Base-by-base conservation (phyloP, 2,329 filamentous ascomycete species). In the Microcyclosporella mali region DNA sequence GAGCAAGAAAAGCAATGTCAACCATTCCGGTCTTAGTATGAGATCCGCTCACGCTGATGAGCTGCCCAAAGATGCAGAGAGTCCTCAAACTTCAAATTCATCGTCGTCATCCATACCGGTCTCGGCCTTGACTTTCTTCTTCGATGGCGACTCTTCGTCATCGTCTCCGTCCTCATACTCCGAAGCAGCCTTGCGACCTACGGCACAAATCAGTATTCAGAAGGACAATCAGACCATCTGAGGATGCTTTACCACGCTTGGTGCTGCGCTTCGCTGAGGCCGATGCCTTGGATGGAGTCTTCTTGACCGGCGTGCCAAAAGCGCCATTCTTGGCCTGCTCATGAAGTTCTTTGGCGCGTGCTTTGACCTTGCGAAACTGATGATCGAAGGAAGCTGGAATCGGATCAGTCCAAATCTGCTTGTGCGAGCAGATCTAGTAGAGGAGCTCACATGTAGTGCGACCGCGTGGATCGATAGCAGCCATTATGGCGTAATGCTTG, bases 401-500 rank as follows among this genome's bases (percentile, higher is more conserved):
- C 6, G 4, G 21, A 25, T 25, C 21, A 25, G 21, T 25, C 9
- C 6, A 25, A 9, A 4, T 25, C 21, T 25, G 21, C 21, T 25
- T 25, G 9, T 25, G 21, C 6, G 21, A 25, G 9, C 9, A 7
- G 6, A 25, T 9, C 21, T 25, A 6, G 21, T 25, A 6, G 4
- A 9, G 21, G 21, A 25, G n/a, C 21, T 25, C 18, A 27, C 31
- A 27, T 6, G 27, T 33, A 4, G 47, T 29, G 17, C 39, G 44
- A 30, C 49, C 46, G 1, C 31, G 50, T 30, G 56, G 53, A 34
- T 59, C 56, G 9, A 60, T 37, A 3, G 34, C 30, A 1, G 49
- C 33, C 59, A 63, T 63, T n/a, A 62, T 40, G n/a, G 54, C 27
- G 52, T 51, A 63, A 30, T 56, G 43, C 17, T 52, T 55, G 15